phyloP scores from a whole-genome alignment of 2,329 filamentous ascomycete genomes.

The Nemania bipapillata region DNA sequence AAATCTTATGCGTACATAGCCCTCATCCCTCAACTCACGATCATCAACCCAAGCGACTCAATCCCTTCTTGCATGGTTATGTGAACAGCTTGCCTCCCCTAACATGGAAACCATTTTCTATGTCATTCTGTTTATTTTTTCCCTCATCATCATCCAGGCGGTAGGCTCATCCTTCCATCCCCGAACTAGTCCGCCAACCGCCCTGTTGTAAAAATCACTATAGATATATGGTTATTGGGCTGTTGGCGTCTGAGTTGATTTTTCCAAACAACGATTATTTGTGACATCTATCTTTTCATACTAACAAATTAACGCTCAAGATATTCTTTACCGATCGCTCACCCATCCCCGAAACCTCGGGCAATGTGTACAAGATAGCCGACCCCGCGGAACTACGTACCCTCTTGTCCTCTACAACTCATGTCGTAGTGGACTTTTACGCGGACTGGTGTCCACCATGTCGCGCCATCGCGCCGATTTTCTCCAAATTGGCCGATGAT shows the following conservation, averaged over 20 bases:
- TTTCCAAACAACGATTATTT: background rate
- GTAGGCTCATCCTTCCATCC: background rate
- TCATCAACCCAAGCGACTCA: no score
- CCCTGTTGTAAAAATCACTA: background rate
- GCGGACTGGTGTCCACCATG: constrained; percentile 65
- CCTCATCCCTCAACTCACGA: background rate
- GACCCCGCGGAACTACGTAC: constrained; percentile 46
- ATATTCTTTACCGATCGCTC: constrained; percentile 44
- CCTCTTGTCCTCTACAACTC: constrained; percentile 55
- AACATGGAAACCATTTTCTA: constrained; percentile 23
- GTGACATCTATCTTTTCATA: background rate
- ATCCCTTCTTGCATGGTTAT: background rate
- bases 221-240: background rate
- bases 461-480: constrained; percentile 61
- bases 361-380: constrained; percentile 53
- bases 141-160: constrained; percentile 9
- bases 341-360: constrained; percentile 56
- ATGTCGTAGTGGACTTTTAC: constrained; percentile 62
- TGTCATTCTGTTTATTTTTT: constrained; percentile 7
- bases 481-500: constrained; percentile 57
- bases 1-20: no score
- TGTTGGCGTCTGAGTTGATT: background rate
- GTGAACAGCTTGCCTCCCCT: background rate
- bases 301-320: constrained; percentile 16
- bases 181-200: no score